A percentile compares a stretch with the other conserved stretches of the same genome.
phyloP scores from a whole-genome alignment of 129 eudicot genomes.

The Glebionis coronaria region DNA sequence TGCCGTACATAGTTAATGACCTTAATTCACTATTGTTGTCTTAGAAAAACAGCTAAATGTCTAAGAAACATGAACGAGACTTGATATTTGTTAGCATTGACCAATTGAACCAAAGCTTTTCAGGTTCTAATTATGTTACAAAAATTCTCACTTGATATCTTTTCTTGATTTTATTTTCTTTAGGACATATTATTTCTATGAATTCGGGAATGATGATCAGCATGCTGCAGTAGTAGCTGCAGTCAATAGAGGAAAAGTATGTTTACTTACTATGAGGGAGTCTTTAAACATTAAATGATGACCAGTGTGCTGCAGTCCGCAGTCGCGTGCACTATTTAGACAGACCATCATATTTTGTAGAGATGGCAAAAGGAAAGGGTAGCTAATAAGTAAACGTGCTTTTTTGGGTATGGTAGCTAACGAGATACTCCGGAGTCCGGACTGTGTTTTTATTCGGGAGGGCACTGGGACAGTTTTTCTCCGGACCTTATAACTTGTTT shows the following conservation, averaged over 20 bases:
- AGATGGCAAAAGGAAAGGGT: background rate
- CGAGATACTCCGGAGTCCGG: no score
- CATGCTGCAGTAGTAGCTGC: constrained; percentile 89
- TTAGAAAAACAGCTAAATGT: background rate
- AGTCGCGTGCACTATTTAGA: background rate
- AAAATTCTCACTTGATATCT: constrained; percentile 7
- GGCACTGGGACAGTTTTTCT: background rate
- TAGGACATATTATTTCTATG: constrained; percentile 91
- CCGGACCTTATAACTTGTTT: background rate
- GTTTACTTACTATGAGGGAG: background rate
- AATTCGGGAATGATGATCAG: constrained; percentile 73
- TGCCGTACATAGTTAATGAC: constrained; percentile 19
- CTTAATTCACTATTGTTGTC: background rate
- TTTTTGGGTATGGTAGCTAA: background rate
- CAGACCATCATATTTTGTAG: background rate
- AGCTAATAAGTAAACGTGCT: background rate
- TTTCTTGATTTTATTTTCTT: constrained; percentile 13
- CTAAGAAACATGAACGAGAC: no score
- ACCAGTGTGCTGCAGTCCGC: no score
- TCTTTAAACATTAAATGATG: background rate
- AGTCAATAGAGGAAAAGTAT: constrained; percentile 81
- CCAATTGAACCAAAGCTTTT: background rate
- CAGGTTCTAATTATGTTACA: background rate
- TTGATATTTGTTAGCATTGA: background rate
- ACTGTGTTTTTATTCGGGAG: no score